Percentiles rank a stretch among this genome's conserved stretches.
These are phyloP conservation scores for Termitomyces eurrhizus DNA, from an alignment of 768 basidiomycete species.

Conservation along the genomic window DNA sequence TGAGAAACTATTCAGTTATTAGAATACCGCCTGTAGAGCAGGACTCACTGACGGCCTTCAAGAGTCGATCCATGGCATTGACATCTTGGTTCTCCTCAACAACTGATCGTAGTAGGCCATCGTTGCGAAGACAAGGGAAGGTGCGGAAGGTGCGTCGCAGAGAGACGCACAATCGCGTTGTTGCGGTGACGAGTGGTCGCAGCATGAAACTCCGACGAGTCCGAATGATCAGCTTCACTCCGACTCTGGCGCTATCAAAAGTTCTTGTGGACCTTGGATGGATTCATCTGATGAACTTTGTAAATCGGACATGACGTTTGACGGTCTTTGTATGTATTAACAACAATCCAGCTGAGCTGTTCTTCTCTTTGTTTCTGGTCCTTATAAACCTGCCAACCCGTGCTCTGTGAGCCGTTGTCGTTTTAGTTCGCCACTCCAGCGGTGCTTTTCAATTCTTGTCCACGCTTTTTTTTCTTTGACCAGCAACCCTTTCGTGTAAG, in stretches of 20 bases:
- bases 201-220: not conserved
- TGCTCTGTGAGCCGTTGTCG: slow-evolving; percentile 10
- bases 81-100: slow-evolving; percentile 57
- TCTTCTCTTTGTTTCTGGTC: not conserved
- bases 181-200: not conserved
- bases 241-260: not conserved
- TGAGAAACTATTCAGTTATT: slow-evolving; percentile 18
- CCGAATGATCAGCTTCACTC: not conserved
- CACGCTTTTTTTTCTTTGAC: not conserved
- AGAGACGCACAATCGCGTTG: not conserved
- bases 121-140: slow-evolving; percentile 2
- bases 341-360: not conserved
- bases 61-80: slow-evolving; percentile 49
- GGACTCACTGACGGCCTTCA: slow-evolving; percentile 56
- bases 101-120: slow-evolving; percentile 23
- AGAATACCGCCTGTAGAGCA: not conserved
- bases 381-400: not conserved
- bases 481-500: not conserved
- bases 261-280: too few relatives aligned
- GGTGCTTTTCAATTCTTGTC: slow-evolving; percentile 4
- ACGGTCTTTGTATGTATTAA: not conserved
- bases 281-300: not conserved
- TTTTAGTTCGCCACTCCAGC: slow-evolving; percentile 2
- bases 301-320: not conserved
- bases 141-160: slow-evolving; percentile 10